phyloP scores from a whole-genome alignment of 139 green algal genomes.

The Eudorina sp. region DNA sequence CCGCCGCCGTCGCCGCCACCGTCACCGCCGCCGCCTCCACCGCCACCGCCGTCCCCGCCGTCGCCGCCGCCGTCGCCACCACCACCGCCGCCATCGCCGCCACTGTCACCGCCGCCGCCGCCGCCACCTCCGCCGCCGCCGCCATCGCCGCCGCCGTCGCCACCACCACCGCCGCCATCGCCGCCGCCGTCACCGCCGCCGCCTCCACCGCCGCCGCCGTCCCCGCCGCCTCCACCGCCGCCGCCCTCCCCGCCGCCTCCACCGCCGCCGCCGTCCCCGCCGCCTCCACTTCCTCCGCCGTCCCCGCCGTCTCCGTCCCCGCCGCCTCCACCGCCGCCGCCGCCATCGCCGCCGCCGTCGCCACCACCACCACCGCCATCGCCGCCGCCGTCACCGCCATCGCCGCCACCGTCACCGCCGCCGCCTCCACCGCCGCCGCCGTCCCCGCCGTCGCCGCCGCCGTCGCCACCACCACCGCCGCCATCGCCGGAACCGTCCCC shows the following conservation, averaged over 20 bases:
- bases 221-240: background rate
- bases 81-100: background rate
- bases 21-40: background rate
- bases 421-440: background rate
- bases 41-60: background rate
- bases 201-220: background rate
- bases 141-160: background rate
- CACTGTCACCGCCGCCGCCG: background rate
- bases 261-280: background rate
- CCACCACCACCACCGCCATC: background rate
- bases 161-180: background rate
- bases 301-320: background rate
- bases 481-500: background rate
- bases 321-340: background rate
- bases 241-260: background rate
- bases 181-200: background rate
- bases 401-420: background rate
- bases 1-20: background rate
- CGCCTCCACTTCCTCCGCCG: background rate
- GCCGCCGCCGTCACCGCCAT: background rate
- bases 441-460: too few species aligned
- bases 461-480: background rate
- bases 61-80: background rate
- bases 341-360: background rate
- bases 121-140: background rate